phyloP scores from a whole-genome alignment of 148 eudicot species.

The Nepenthes mirabilis region DNA sequence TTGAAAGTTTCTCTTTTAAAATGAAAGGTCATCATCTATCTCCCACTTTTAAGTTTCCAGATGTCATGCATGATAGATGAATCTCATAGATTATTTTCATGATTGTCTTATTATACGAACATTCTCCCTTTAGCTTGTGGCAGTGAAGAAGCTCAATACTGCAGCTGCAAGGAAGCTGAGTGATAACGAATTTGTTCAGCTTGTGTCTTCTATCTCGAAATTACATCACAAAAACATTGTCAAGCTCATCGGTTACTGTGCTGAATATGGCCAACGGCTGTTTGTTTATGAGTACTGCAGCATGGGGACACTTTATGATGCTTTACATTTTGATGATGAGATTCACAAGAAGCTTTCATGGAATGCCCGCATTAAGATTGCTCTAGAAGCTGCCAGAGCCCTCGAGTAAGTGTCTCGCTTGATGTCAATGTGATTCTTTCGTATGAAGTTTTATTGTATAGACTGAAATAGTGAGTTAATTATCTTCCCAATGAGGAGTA shows the following conservation, averaged over 20 bases:
- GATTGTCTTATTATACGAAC: no score
- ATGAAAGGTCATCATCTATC: no score
- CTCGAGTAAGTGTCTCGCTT: constrained; percentile 54
- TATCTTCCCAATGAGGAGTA: no score
- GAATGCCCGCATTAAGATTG: constrained; percentile 65
- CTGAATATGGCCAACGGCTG: constrained; percentile 65
- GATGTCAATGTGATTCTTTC: no score
- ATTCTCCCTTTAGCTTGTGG: constrained; percentile 39
- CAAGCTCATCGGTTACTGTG: constrained; percentile 73
- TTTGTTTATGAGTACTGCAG: constrained; percentile 53
- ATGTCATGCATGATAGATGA: no score
- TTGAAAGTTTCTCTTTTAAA: no score
- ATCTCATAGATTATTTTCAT: neutral
- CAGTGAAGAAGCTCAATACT: constrained; percentile 75
- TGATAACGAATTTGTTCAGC: constrained; percentile 58
- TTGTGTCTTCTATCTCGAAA: constrained; percentile 44
- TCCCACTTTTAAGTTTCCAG: no score
- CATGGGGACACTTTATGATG: constrained; percentile 72
- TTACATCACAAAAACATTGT: constrained; percentile 66
- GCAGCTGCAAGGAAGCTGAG: constrained; percentile 33
- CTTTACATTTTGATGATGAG: constrained; percentile 67
- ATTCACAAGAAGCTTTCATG: constrained; percentile 63
- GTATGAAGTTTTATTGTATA: no score
- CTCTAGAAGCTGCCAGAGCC: constrained; percentile 89
- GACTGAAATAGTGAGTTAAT: no score